These are phyloP conservation scores for Pseudomassariella vexata DNA, from an alignment of 2,329 filamentous ascomycete species.

Conservation along the genomic window DNA sequence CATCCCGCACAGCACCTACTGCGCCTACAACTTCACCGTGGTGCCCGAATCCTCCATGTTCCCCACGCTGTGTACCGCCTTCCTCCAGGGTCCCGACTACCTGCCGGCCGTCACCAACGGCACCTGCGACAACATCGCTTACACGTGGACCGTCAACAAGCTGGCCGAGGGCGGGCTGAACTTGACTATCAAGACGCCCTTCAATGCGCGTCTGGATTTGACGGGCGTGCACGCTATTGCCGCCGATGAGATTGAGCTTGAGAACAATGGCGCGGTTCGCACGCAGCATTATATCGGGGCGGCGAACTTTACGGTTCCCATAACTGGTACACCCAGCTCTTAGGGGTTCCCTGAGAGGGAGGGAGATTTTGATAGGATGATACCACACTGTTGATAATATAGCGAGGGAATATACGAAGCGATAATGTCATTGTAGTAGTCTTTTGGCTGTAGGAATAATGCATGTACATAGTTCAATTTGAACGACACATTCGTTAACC, in stretches of 20 bases:
- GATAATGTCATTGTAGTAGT: too few relatives aligned
- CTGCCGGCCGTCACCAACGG: constrained; percentile 13
- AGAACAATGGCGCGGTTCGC: constrained; percentile 11
- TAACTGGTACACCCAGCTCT: too few relatives aligned
- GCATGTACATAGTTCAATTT: too few relatives aligned
- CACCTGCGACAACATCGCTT: constrained; percentile 11
- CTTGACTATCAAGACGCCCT: constrained; percentile 13
- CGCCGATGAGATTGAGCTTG: constrained; percentile 11
- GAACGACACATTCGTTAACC: too few relatives aligned
- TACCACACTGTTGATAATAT: too few relatives aligned
- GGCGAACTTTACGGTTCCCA: constrained; percentile 8
- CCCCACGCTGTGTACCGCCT: constrained; percentile 8
- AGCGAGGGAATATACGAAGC: too few relatives aligned
- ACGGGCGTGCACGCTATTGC: constrained; percentile 14
- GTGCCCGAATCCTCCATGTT: neutral
- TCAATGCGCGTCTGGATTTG: constrained; percentile 12
- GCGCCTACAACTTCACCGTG: constrained; percentile 8
- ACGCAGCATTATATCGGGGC: constrained; percentile 14
- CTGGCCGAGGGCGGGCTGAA: constrained; percentile 7
- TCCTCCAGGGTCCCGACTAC: constrained; percentile 15
- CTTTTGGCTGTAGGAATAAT: too few relatives aligned
- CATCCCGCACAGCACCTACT: constrained; percentile 16
- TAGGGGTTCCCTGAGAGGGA: too few relatives aligned
- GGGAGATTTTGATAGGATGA: too few relatives aligned
- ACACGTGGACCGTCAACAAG: constrained; percentile 12